phyloP scores from a whole-genome alignment of 164 flowering plant genomes.

The Aristolochia fimbriata region DNA sequence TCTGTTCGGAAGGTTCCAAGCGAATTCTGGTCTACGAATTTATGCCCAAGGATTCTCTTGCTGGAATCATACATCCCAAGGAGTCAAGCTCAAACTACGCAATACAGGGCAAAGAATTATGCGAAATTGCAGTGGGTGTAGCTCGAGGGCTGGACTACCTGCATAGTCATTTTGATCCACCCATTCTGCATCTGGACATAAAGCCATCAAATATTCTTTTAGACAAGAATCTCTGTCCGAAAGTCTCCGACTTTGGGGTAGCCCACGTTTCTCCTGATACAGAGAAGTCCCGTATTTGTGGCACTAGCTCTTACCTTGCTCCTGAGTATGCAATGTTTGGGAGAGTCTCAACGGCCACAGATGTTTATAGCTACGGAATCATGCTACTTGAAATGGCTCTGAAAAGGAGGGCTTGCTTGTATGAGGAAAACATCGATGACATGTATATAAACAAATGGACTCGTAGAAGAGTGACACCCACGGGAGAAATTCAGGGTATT shows the following conservation, averaged over 20 bases:
- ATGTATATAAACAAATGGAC: not conserved
- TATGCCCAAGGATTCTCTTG: constrained; percentile 8
- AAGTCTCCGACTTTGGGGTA: constrained; percentile 7
- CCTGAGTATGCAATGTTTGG: constrained; percentile 1
- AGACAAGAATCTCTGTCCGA: constrained; percentile 5
- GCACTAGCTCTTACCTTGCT: constrained; percentile 3
- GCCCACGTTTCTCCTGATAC: not conserved
- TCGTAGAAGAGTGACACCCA: not conserved
- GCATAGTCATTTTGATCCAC: constrained; percentile 1
- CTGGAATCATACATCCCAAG: constrained; percentile 1
- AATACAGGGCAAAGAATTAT: not conserved
- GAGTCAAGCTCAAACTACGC: not conserved
- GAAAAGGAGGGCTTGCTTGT: not conserved
- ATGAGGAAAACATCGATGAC: not conserved
- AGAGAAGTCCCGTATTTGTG: not conserved
- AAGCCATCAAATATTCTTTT: constrained; percentile 6
- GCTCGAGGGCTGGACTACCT: constrained; percentile 8
- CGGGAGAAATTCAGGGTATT: too few species aligned
- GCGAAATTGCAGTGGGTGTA: constrained; percentile 1
- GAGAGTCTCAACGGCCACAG: constrained; percentile 3
- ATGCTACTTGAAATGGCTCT: constrained; percentile 2
- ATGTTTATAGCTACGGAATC: too few species aligned
- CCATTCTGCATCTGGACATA: constrained; percentile 7
- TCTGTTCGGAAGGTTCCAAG: constrained; percentile 3
- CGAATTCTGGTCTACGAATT: constrained; percentile 2